Percentiles rank a stretch among this genome's conserved stretches.
Evolutionary conservation across 352 stramenopile genomes (phyloP).

Genomic region (Phytophthora crassamura): DNA sequence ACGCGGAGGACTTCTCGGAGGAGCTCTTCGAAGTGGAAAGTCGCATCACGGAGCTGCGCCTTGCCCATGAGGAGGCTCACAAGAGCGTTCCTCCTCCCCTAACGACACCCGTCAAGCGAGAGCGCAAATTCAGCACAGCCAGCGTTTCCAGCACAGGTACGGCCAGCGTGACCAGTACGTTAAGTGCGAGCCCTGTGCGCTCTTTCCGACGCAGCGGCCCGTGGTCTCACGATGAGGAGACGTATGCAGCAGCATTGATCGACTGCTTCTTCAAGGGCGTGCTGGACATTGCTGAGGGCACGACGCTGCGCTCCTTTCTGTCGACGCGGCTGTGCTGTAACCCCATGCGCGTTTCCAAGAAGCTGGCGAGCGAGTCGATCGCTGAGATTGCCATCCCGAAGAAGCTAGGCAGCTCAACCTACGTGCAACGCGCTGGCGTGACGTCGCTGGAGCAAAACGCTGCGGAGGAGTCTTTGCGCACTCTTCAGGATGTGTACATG

Average conservation of each 20-base stretch:
- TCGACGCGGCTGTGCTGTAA: constrained; percentile 71
- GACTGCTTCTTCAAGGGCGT: constrained; percentile 76
- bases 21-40: constrained; percentile 61
- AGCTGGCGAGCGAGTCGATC: constrained; percentile 74
- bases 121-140: constrained; percentile 38
- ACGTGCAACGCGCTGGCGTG: constrained; percentile 48
- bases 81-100: constrained; percentile 21
- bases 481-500: constrained; percentile 48
- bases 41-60: constrained; percentile 51
- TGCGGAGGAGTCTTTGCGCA: constrained; percentile 48
- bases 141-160: constrained; percentile 35
- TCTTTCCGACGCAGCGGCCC: constrained; percentile 62
- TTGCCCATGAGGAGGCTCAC: constrained; percentile 52
- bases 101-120: constrained; percentile 28
- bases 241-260: constrained; percentile 69
- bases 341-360: constrained; percentile 82
- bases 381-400: constrained; percentile 75
- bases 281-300: constrained; percentile 65
- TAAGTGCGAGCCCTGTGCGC: constrained; percentile 29
- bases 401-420: constrained; percentile 75
- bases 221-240: constrained; percentile 75
- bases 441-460: constrained; percentile 37
- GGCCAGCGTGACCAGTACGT: constrained; percentile 25
- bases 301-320: constrained; percentile 70
- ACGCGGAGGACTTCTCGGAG: constrained; percentile 48